Conservation (phyloP, 805 yeast genomes). For the Ogataea ganodermae region DNA sequence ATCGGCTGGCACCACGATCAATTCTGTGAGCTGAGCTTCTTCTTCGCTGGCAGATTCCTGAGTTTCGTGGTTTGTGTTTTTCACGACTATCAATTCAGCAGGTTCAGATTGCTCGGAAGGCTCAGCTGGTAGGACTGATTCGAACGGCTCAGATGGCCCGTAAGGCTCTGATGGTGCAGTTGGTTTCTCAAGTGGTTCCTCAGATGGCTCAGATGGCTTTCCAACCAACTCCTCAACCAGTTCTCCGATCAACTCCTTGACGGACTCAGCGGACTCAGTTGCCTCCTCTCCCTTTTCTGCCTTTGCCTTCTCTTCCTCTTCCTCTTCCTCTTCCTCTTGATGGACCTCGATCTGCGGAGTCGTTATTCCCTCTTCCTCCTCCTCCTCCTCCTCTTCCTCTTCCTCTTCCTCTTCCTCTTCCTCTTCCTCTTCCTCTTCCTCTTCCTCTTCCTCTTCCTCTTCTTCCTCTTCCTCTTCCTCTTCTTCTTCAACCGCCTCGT, state of each 20-base stretch:
- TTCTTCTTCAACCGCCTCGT: constrained; percentile 3
- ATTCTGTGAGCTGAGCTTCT: neutral
- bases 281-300: too few relatives aligned
- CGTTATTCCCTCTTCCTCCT: neutral
- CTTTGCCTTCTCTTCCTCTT: too few relatives aligned
- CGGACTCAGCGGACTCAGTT: too few relatives aligned
- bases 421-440: constrained; percentile 5
- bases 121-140: neutral
- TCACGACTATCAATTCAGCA: neutral
- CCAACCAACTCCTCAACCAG: neutral
- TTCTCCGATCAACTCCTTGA: too few relatives aligned
- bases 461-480: constrained; percentile 1
- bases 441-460: constrained; percentile 6
- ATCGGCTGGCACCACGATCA: constrained; percentile 1
- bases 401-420: neutral
- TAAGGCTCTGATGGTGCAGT: neutral
- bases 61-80: neutral
- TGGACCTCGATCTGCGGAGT: constrained; percentile 4
- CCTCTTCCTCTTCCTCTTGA: neutral
- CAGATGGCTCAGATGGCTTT: neutral
- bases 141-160: neutral
- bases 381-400: neutral
- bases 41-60: neutral
- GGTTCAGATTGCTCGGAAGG: neutral
- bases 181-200: neutral